Evolutionary conservation across 306 rosid species (phyloP), one percentile per base, ranked within the genome.

Genomic region (Mimosa bimucronata): DNA sequence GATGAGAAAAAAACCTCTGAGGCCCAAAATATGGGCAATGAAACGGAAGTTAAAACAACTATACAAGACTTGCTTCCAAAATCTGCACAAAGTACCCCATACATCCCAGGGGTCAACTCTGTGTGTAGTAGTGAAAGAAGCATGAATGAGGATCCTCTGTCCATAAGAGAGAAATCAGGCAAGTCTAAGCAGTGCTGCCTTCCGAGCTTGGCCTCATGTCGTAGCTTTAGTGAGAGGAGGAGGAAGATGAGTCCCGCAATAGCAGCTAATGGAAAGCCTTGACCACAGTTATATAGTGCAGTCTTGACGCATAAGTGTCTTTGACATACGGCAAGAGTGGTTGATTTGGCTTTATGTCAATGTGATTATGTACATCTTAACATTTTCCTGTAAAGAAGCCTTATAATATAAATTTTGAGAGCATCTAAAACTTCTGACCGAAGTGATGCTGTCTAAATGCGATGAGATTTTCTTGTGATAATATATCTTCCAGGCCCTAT

Each of bases 201-300:
- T 81, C 97, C 99, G 4, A 85, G 91, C 90, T 84, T 95, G 85
- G 84, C 81, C 76, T 90, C 97, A 4, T 85, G 93, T 76, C 80
- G 89, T 37, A 90, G 93, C 88, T 90, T 87, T 21, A 82, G 91
- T 41, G 91, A 87, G 72, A 88, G 93, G 87, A 89, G 91, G 88
- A 95, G 88, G 89, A 88, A 85, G 86, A 82, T 83, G 66, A 86
- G 86, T 79, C 90, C 91, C 44, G 88, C 94, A 62, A 68, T 91
- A 58, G 89, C 88, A 50, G 90, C 91, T 57, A 82, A 74, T 87
- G 90, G 78, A 73, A 89, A 84, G 42, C 71, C 76, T 76, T 84
- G 80, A 88, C 66, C 55, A 68, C 50, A 5, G 19, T 12, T n/a
- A 40, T 7, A 60, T 25, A 23, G 7, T 53, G 77, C 50, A 72